Evolutionary conservation across 352 stramenopile species (phyloP).

Genomic region (Aphanomyces astaci): DNA sequence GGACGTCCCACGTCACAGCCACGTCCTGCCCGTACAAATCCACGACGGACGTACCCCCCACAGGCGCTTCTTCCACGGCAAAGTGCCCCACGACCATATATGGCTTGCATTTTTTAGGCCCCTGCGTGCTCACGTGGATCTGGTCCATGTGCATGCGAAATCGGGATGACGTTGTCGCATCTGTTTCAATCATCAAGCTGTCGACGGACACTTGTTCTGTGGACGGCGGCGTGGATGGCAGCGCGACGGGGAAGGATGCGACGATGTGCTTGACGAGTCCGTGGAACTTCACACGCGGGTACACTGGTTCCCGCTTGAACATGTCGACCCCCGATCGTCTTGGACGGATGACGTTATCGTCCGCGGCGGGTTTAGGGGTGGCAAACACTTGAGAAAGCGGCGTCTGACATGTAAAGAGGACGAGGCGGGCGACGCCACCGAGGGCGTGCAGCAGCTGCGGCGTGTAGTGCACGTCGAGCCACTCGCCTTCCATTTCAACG

Average conservation of each 20-base stretch:
- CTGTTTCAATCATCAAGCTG: constrained; percentile 50
- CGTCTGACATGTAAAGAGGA: constrained; percentile 29
- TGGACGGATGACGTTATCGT: not conserved
- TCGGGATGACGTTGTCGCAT: constrained; percentile 37
- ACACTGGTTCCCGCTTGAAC: not conserved
- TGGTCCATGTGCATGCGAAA: constrained; percentile 49
- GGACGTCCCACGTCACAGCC: constrained; percentile 41
- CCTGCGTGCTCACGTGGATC: constrained; percentile 28
- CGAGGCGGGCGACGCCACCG: constrained; percentile 52
- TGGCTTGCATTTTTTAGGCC: not conserved
- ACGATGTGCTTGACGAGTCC: constrained; percentile 52
- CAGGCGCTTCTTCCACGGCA: constrained; percentile 57
- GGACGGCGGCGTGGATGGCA: constrained; percentile 22
- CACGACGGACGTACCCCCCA: constrained; percentile 42
- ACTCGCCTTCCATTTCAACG: constrained; percentile 70
- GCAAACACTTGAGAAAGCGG: constrained; percentile 5
- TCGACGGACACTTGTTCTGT: constrained; percentile 60
- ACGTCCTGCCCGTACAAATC: constrained; percentile 58
- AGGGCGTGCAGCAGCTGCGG: constrained; percentile 54
- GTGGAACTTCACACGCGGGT: constrained; percentile 42
- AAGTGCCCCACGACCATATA: constrained; percentile 55
- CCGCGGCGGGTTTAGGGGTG: not conserved
- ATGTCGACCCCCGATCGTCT: not conserved
- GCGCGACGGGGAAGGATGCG: constrained; percentile 39
- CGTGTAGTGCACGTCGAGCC: constrained; percentile 64